Base-by-base conservation (phyloP, 2,329 filamentous ascomycete species). In the Pseudogymnoascus sp. region DNA sequence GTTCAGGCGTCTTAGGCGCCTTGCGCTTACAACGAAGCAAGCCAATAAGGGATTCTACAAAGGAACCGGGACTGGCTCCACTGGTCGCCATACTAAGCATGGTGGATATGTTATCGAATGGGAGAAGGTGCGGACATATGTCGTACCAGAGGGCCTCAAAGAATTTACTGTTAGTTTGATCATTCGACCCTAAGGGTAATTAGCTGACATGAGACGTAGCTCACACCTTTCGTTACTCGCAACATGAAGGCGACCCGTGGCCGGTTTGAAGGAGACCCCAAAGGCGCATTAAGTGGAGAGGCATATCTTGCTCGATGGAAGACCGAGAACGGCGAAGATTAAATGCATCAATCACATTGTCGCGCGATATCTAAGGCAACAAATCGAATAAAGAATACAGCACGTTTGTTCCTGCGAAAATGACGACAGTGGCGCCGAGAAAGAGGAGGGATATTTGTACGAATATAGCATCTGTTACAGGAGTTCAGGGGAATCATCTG, bases 1-100 rank as follows among this genome's bases (percentile, higher is more conserved):
- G 71, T 82, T 83, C 70, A 81, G 86, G 74, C 83, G 84, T 64
- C 84, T 91, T 72, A 84, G 87, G 76, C 91, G 93, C 73, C 81
- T 93, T 64, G 82, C 84, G 61, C 84, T 99, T 72, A 97, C 91
- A 11, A 96, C 93, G 69, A 99, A 99, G 79, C 88, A 95, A 77
- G 88, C 93, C 74, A 90, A 89, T 75, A 91, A 91, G 74, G 93
- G 93, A 69, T 99, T 88, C 85, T 99, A 99, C 86, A 98, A 98
- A 82, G 95, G 95, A 74, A 97, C 89, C 71, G 84, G 93, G 56
- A 89, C 91, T 0, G 95, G 95, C 1, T 86, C 89, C 43, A 92
- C 96, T 86, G 95, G 95, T 75, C 78, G 81, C 12, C 91, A 96
- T 78, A 93, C 90, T 62, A 89, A 90, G 75, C 85, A 86, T 74